Percentiles rank a stretch among this genome's conserved stretches.
phyloP scores from a whole-genome alignment of 1,284 basidiomycete species.

The Trichosporon faecale region DNA sequence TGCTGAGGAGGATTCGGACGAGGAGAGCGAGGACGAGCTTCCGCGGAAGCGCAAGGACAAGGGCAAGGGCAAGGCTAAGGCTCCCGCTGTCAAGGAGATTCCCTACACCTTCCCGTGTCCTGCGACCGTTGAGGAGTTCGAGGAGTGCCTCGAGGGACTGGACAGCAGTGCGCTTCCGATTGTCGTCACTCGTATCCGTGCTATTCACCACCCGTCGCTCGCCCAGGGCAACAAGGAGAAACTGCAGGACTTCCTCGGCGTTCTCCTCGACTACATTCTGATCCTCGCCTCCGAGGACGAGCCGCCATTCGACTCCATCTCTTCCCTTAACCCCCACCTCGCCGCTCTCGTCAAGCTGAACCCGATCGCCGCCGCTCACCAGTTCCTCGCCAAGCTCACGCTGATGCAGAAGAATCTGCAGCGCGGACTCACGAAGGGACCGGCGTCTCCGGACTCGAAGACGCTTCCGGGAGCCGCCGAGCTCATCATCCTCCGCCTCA shows the following conservation, averaged over 20 bases:
- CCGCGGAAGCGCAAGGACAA: conserved; percentile 28
- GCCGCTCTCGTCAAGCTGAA: conserved; percentile 75
- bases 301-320: conserved; percentile 60
- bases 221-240: conserved; percentile 88
- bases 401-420: conserved; percentile 94
- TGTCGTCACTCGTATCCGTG: conserved; percentile 86
- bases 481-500: conserved; percentile 72
- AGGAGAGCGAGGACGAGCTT: conserved; percentile 27
- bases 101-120: conserved; percentile 94
- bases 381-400: conserved; percentile 76
- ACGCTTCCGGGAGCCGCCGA: conserved; percentile 89
- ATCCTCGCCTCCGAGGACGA: conserved; percentile 66
- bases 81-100: conserved; percentile 60
- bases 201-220: conserved; percentile 86
- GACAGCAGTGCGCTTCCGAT: conserved; percentile 68
- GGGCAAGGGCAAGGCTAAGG: conserved; percentile 55
- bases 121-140: conserved; percentile 76
- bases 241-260: conserved; percentile 73
- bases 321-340: conserved; percentile 75
- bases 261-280: conserved; percentile 89
- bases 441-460: conserved; percentile 63
- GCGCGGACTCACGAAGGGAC: conserved; percentile 73
- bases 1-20: conserved; percentile 34
- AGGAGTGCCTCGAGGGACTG: conserved; percentile 68
- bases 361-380: conserved; percentile 72